Percentiles rank a stretch among this genome's conserved stretches.
phyloP scores from a whole-genome alignment of 2,329 filamentous ascomycete genomes.

The Furcasterigmium furcatum region DNA sequence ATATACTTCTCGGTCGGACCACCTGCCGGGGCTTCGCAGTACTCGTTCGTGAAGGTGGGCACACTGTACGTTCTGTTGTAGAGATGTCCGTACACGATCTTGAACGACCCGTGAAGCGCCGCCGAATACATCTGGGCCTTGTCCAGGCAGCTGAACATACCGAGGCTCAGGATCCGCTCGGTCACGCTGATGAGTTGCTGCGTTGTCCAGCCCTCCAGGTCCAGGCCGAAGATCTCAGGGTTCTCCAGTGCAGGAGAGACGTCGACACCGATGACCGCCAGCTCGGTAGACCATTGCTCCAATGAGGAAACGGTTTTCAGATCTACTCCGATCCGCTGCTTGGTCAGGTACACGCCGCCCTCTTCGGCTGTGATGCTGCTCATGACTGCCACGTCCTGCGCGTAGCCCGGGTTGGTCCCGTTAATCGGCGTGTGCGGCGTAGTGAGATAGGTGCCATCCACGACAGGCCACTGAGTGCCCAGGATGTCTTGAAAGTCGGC shows the following conservation, averaged over 20 bases:
- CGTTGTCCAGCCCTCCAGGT: neutral
- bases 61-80: constrained; percentile 37
- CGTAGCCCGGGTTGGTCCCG: neutral
- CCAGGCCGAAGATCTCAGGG: neutral
- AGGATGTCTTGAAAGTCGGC: constrained; percentile 20
- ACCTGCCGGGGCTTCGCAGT: constrained; percentile 25
- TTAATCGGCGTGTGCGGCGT: neutral
- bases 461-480: constrained; percentile 45
- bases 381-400: neutral
- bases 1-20: constrained; percentile 33
- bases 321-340: constrained; percentile 17
- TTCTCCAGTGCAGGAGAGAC: neutral
- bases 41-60: constrained; percentile 19
- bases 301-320: too few species aligned
- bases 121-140: constrained; percentile 29
- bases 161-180: neutral
- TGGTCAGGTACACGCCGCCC: constrained; percentile 11
- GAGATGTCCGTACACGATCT: constrained; percentile 26
- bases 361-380: neutral
- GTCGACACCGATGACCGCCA: neutral
- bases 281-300: constrained; percentile 7
- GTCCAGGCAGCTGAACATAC: constrained; percentile 26
- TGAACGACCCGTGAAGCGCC: constrained; percentile 22
- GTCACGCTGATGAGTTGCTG: constrained; percentile 5
- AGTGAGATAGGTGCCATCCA: constrained; percentile 53